Conservation (phyloP, 306 rosid species). For the Gastrolobium villosum region DNA sequence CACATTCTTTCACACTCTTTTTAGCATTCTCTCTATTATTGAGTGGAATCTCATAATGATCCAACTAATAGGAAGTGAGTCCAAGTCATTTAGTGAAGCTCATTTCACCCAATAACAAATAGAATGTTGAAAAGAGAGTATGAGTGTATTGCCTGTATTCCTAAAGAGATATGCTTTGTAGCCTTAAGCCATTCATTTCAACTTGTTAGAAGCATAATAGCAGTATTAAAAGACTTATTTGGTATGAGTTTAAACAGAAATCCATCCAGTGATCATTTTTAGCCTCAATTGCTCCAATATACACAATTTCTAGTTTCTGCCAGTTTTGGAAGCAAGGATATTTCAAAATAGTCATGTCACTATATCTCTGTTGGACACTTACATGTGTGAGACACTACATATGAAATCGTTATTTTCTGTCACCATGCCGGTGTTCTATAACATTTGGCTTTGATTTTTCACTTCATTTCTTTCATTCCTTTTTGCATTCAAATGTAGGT, state of each 20-base stretch:
- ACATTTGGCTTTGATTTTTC: not conserved
- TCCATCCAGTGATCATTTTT: not conserved
- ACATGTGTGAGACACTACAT: not conserved
- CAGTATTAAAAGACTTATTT: constrained; percentile 51
- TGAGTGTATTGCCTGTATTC: no score
- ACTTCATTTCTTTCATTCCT: not conserved
- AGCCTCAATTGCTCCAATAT: not conserved
- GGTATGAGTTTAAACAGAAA: constrained; percentile 55
- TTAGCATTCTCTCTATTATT: not conserved
- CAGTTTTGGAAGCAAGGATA: no score
- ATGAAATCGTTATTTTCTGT: not conserved
- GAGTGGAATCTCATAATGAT: not conserved
- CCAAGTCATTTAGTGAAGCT: no score
- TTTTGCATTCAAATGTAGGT: not conserved
- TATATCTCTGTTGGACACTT: no score
- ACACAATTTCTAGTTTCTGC: not conserved
- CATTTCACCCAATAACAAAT: no score
- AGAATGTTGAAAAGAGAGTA: no score
- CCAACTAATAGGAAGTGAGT: no score
- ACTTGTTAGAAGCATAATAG: not conserved
- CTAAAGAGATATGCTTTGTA: constrained; percentile 61
- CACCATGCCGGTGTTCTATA: not conserved
- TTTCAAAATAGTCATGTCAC: no score
- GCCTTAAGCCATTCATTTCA: constrained; percentile 56
- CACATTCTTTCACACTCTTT: not conserved